These are phyloP conservation scores for Medicago truncatula DNA, from an alignment of 306 rosid species.

Conservation along the genomic window DNA sequence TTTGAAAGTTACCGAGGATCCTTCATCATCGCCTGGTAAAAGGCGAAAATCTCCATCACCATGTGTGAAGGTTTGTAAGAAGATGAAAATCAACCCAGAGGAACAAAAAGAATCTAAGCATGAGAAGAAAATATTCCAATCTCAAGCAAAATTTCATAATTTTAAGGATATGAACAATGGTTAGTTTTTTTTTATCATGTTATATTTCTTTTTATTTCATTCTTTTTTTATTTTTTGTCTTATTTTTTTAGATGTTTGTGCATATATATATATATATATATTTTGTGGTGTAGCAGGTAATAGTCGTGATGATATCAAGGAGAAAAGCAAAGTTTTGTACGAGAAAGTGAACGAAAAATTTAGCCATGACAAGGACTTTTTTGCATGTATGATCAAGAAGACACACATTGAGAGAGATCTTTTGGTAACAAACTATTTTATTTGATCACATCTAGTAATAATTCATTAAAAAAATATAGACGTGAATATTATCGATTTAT, in stretches of 20 bases:
- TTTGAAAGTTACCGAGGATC: not conserved
- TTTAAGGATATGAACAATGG: not conserved
- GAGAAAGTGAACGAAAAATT: not conserved
- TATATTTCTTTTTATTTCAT: not conserved
- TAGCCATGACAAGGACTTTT: not conserved
- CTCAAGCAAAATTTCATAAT: not conserved
- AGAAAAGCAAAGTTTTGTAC: not conserved
- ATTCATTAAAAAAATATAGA: too few relatives aligned
- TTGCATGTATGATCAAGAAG: too few relatives aligned
- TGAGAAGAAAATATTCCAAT: not conserved
- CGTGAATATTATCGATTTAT: too few relatives aligned
- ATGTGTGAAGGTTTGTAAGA: not conserved
- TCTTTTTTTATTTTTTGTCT: too few relatives aligned
- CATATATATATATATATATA: too few relatives aligned
- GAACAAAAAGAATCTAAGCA: not conserved
- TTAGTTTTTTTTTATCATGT: not conserved
- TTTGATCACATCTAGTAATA: too few relatives aligned
- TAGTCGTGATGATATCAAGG: not conserved
- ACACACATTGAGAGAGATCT: not conserved
- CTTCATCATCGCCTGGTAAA: not conserved
- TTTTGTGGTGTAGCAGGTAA: not conserved
- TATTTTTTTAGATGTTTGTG: too few relatives aligned
- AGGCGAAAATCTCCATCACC: not conserved
- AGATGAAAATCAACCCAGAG: not conserved
- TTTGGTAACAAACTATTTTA: too few relatives aligned